Base-by-base conservation (phyloP, 2,329 filamentous ascomycete species). In the Fusarium mundagurra region DNA sequence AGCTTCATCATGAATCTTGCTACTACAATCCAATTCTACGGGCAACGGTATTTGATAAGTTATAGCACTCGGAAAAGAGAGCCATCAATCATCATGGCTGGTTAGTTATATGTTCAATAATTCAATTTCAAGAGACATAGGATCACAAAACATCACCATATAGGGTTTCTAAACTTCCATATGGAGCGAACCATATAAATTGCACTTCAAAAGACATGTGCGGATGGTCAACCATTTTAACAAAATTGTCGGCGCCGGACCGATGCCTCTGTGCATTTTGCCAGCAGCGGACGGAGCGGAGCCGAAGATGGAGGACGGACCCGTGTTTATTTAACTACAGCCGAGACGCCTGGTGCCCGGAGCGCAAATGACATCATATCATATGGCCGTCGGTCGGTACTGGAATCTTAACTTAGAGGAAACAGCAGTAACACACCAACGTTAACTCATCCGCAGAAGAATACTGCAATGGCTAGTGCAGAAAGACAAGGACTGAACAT, bases 271-370 rank as follows among this genome's bases (percentile, higher is more conserved):
- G 45, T n/a, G n/a, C n/a, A n/a, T 39, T 31, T 47, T 22, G 47
- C 55, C 43, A 33, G 20, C 20, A n/a, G 18, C 31, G 33, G 29
- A 57, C 33, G 57, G 64, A 41, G 64, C 64, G 57, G 67, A 41
- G 64, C 64, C 57, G 43, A 69, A 51, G 38, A 39, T 17, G 43
- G 44, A 27, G 33, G 24, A 58, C 63, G 66, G 41, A 55, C 39
- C 66, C 57, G 57, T 34, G 29, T n/a, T 47, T n/a, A n/a, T n/a
- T 6, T 34, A 29, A 67, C 22, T 36, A 48, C 48, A 43, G 20
- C 60, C 50, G 47, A 55, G n/a, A 53, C n/a, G 16, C 64, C 34
- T 38, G 34, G 36, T 20, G 20, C 33, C 47, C 24, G 61, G 31
- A 20, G 31, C n/a, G 20, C 14, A 36, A 29, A 65, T 71, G 54